Base-by-base conservation (phyloP, 225 moss, liverwort and hornwort genomes). In the Takakia lepidozioides region DNA sequence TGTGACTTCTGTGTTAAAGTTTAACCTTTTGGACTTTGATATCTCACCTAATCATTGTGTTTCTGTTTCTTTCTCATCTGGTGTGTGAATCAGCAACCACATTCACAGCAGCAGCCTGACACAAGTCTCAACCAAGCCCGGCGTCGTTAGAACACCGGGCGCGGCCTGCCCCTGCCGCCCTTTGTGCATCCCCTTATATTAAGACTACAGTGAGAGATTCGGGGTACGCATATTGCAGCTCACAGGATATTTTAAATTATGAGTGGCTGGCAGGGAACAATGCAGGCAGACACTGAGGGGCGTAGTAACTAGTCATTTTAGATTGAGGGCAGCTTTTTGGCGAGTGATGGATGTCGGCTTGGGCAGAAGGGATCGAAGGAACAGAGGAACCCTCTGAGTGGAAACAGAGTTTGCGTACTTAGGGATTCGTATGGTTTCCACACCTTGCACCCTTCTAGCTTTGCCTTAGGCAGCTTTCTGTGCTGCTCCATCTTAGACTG, bases 91-190 rank as follows among this genome's bases (percentile, higher is more conserved):
- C n/a, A n/a, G 50, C 90, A 85, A 68, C 62, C 78, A 75, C 95
- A 83, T 83, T 59, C 77, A 48, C 90, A 85, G 70, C 72, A 72
- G 69, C 87, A 87, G 71, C 81, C 95, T 78, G 95, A 98, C 75
- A 57, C 75, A 70, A 72, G 66, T 85, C 73, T 87, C 80, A 85
- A 81, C 85, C 84, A 83, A 71, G 63, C 78, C 80, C 87, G 90
- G 77, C 87, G 82, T 74, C 90, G 80, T 54, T 98, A 32, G 75
- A 95, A 80, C 75, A 70, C 82, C 73, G 75, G 80, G 85, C 87
- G 58, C 80, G 80, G 80, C 90, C 87, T 87, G 80, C 87, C 75
- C 82, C 90, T 87, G 87, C 69, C 78, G 75, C 68, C 70, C 52
- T 69, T 42, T 75, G 82, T 72, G 66, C 70, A 68, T 32, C 46